Evolutionary conservation across 1,139 yeast genomes (phyloP).

Genomic region (Taphrina wiesneri): DNA sequence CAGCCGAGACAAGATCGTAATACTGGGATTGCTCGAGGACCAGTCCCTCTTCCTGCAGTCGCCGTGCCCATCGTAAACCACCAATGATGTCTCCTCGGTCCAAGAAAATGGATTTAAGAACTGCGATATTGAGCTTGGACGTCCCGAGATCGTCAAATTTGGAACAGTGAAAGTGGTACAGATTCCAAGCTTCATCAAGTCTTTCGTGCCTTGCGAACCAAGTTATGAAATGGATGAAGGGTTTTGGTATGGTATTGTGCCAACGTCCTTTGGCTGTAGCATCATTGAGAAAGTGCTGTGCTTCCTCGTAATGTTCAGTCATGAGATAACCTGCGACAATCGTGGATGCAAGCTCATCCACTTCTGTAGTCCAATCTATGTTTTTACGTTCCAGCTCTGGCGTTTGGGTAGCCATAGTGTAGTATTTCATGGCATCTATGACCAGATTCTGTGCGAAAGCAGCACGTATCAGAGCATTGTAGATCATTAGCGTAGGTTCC

Average conservation of each 20-base stretch:
- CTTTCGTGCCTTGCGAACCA: conserved; percentile 14
- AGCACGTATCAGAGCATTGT: conserved; percentile 1
- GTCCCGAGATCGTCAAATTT: not conserved
- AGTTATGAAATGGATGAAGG: conserved; percentile 1
- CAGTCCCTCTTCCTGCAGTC: not conserved
- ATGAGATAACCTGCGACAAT: conserved; percentile 18
- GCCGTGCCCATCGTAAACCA: not conserved
- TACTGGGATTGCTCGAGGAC: conserved; percentile 10
- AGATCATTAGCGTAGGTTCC: not conserved
- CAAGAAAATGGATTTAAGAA: not conserved
- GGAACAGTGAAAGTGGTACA: conserved; percentile 11
- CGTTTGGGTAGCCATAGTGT: conserved; percentile 10
- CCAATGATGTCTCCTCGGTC: conserved; percentile 6
- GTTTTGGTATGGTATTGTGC: conserved; percentile 20
- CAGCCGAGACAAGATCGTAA: not conserved
- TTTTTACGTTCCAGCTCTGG: conserved; percentile 7
- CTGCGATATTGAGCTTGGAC: not conserved
- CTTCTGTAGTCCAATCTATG: not conserved
- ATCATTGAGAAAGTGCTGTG: conserved; percentile 12
- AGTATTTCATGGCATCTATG: conserved; percentile 6
- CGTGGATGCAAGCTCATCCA: conserved; percentile 8
- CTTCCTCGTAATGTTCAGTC: conserved; percentile 17
- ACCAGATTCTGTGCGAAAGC: not conserved
- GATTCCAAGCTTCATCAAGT: conserved; percentile 19
- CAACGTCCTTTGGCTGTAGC: conserved; percentile 3